Base-by-base conservation (phyloP, 306 rosid species). In the Lotus japonicus region DNA sequence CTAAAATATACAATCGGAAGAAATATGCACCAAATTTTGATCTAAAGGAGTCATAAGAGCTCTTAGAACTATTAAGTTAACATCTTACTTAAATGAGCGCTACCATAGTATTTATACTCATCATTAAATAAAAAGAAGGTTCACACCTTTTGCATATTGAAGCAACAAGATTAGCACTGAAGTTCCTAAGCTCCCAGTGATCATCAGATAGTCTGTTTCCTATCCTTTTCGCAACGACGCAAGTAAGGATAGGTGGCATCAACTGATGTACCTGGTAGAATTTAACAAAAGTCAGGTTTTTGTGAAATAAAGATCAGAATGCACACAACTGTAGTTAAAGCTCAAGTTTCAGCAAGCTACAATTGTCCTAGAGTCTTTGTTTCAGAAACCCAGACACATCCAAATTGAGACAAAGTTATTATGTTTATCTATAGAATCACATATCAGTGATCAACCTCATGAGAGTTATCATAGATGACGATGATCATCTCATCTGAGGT, bases 101-200 rank as follows among this genome's bases (percentile, higher is more conserved):
- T 19, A 21, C 39, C 33, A 39, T 39, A 12, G 64, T 18, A 14
- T n/a, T 26, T 76, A 23, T 43, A 68, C 19, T 13, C 38, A 33
- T 58, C 23, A 39, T 65, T 21, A 21, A 56, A 48, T 45, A 43
- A 73, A 58, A 53, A 63, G 71, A 73, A 77, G 53, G 66, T 35
- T 16, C 74, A 83, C 75, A 92, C 97, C 98, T 90, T 83, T 82
- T 84, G 84, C 97, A 92, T 75, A 90, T 79, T 59, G 81, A 86
- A 80, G 92, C 86, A 77, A 86, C 80, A 72, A 92, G 85, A 88
- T 84, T 75, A 46, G 94, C 94, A 13, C 90, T 63, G 62, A 90
- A 86, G 80, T 85, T 79, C 84, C 98, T 85, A 76, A 92, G 97
- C 72, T 92, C 94, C 98, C 98, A 92, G 62, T 92, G 97, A 56